Base-by-base conservation (phyloP, 1,284 basidiomycete species). In the Cutaneotrichosporon daszewskae region DNA sequence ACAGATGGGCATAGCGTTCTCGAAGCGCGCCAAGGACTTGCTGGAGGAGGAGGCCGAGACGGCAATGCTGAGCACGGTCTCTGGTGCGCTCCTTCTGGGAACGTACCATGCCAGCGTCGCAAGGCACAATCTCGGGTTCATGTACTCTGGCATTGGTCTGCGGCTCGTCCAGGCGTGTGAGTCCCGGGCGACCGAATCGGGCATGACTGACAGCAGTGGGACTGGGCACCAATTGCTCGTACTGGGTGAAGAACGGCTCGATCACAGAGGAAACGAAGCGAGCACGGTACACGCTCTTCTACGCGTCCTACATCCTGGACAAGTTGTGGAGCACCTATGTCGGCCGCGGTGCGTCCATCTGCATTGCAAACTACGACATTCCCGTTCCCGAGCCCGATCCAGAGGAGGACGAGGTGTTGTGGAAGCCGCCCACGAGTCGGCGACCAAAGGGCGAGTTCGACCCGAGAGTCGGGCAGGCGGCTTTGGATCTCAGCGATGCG, bases 311-410 rank as follows among this genome's bases (percentile, higher is more conserved):
- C 40, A 35, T 54, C 16, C 58, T 58, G 26, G 57, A 54, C 51
- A 56, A 59, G 60, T 62, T 56, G 28, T 63, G 61, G 61, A 48
- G 47, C 16, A 50, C 54, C 11, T 59, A 61, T 28, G 55, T 61
- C 23, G 61, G 61, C 2, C 49, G 61, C 4, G 51, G 45, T 3
- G 42, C 54, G 0, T 49, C 48, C 8, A 45, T 55, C 18, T 27
- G 36, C 1, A n/a, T 51, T n/a, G 42, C 40, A 18, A 29, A 41
- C 29, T 42, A 58, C 43, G 58, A 61, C 24, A 51, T 57, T 10
- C 46, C 50, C 6, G 37, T 48, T 2, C 50, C 50, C 1, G 29
- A 26, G 0, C 46, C 50, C 1, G 41, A 51, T 8, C 33, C 50
- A 1, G 52, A 56, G 16, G 49, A 35, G 11, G 47, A 59, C 43